Conservation (phyloP, 768 basidiomycete genomes). For the Cystobasidium tubakii region DNA sequence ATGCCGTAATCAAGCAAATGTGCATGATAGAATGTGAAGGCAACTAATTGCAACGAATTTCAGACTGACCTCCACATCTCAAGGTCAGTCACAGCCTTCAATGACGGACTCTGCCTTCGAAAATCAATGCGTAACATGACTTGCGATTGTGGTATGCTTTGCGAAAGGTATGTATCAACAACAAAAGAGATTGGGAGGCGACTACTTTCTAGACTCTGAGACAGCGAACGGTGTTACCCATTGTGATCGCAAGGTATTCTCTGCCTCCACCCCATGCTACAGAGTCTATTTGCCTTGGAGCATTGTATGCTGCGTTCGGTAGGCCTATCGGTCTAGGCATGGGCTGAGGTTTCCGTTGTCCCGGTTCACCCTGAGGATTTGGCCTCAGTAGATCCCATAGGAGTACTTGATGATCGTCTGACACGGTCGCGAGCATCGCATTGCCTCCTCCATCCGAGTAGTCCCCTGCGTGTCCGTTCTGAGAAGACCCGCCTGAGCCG, state of each 20-base stretch:
- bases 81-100: too few relatives aligned
- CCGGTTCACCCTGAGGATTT: slow-evolving; percentile 24
- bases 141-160: background rate
- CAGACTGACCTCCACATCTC: too few relatives aligned
- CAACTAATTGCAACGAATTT: too few relatives aligned
- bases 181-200: background rate
- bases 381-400: slow-evolving; percentile 20
- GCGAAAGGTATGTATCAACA: background rate
- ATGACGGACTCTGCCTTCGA: too few relatives aligned
- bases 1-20: too few relatives aligned
- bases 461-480: background rate
- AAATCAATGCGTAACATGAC: too few relatives aligned
- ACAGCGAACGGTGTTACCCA: slow-evolving; percentile 63
- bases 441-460: background rate
- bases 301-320: slow-evolving; percentile 77
- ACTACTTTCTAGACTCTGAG: slow-evolving; percentile 32
- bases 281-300: slow-evolving; percentile 69
- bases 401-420: slow-evolving; percentile 26
- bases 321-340: slow-evolving; percentile 64
- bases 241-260: slow-evolving; percentile 80
- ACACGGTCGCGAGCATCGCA: slow-evolving; percentile 24
- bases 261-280: slow-evolving; percentile 60
- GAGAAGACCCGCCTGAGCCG: background rate
- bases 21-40: too few relatives aligned
- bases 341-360: slow-evolving; percentile 60